phyloP scores from a whole-genome alignment of 495 filamentous ascomycete species.

The Ascobolus immersus region DNA sequence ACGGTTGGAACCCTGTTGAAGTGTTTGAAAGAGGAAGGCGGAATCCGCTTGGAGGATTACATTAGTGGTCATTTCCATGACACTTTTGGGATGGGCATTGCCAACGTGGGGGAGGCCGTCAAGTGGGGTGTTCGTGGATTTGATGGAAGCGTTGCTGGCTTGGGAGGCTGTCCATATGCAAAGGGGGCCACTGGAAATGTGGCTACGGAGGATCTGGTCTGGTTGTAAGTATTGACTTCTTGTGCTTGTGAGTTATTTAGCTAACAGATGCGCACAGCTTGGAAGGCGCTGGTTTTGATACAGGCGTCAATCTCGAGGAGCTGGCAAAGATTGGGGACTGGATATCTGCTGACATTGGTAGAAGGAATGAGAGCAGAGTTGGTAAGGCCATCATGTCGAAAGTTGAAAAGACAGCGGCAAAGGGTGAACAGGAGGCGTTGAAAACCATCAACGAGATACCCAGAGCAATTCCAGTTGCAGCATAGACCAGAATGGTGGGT shows the following conservation, averaged over 20 bases:
- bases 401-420: no score
- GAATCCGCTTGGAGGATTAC: no score
- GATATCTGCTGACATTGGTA: conserved; percentile 64
- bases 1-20: conserved; percentile 37
- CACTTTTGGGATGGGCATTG: conserved; percentile 82
- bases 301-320: conserved; percentile 63
- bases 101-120: conserved; percentile 64
- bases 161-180: conserved; percentile 84
- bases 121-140: conserved; percentile 77
- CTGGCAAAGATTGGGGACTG: conserved; percentile 63
- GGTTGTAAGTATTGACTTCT: conserved; percentile 25
- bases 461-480: no score
- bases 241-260: neutral
- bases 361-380: conserved; percentile 46
- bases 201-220: conserved; percentile 75
- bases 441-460: no score
- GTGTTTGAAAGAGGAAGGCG: conserved; percentile 40
- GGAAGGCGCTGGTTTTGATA: conserved; percentile 64
- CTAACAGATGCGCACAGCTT: conserved; percentile 16
- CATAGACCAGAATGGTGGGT: no score
- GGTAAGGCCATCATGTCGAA: no score
- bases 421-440: no score
- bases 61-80: conserved; percentile 98
- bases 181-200: conserved; percentile 92
- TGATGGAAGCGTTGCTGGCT: conserved; percentile 66